Evolutionary conservation across 2,329 filamentous ascomycete genomes (phyloP), one percentile per base, ranked within the genome.

Genomic region (Pleoardoris graminearum): DNA sequence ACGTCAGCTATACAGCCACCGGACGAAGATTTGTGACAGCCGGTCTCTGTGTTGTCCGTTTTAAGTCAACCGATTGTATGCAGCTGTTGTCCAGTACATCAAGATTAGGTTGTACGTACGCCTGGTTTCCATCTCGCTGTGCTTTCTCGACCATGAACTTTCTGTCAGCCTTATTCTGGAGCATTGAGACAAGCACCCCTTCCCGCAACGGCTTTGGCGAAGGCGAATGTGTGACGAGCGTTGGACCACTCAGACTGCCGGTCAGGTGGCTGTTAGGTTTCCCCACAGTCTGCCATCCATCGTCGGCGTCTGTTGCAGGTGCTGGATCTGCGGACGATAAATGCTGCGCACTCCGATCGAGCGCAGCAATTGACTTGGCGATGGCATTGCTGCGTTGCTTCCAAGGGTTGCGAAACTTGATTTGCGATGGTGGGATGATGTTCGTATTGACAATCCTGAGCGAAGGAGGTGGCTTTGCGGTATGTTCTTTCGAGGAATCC

Each of bases 281-380:
- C 5, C 12, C 30, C 25, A 27, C 25, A 27, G 25, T 27, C 10
- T 6, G 25, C 25, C 25, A 27, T n/a, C n/a, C n/a, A n/a, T n/a
- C n/a, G n/a, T n/a, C n/a, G n/a, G n/a, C n/a, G n/a, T n/a, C n/a
- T n/a, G n/a, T n/a, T n/a, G n/a, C n/a, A n/a, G n/a, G n/a, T 5
- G 25, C 6, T 27, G 10, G 25, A 6, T 27, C 25, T 21, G 16
- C 19, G 7, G 25, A n/a, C n/a, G n/a, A 38, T 43, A 30, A 14
- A 22, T 16, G 19, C 10, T 38, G 44, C 6, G 11, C 23, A 47
- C 10, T 29, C 6, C n/a, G 22, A 7, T 29, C 29, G 7, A 52
- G 49, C 6, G 50, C 54, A 17, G 49, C 38, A 5, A 10, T 3
- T 45, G 42, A 30, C 7, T 30, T 41, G 10, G 51, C 36, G 22